Conservation (phyloP, 148 eudicot species). For the Nepenthes gracilis region DNA sequence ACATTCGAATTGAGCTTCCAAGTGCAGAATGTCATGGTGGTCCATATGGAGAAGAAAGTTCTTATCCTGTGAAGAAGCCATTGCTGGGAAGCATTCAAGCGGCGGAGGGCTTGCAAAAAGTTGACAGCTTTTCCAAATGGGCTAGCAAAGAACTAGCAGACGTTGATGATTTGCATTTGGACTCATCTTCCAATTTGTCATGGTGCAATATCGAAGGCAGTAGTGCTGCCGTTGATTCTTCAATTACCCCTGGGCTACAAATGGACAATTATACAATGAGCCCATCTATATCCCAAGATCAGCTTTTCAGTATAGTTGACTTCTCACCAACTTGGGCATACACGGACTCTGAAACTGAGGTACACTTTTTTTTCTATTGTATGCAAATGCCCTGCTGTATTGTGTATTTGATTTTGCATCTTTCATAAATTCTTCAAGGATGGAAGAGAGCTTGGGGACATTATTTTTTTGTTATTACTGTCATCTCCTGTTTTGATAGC, state of each 20-base stretch:
- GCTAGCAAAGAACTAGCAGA: slow-evolving; percentile 48
- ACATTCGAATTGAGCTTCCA: slow-evolving; percentile 18
- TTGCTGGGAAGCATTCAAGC: slow-evolving; percentile 21
- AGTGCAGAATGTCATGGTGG: slow-evolving; percentile 15
- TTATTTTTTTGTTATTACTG: not conserved
- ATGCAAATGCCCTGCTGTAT: not conserved
- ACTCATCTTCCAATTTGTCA: slow-evolving; percentile 36
- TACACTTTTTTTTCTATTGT: slow-evolving; percentile 3
- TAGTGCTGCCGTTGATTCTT: slow-evolving; percentile 35
- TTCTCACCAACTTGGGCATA: slow-evolving; percentile 49
- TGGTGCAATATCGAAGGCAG: slow-evolving; percentile 42
- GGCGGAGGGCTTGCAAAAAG: slow-evolving; percentile 46
- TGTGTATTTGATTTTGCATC: not conserved
- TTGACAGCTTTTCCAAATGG: slow-evolving; percentile 65
- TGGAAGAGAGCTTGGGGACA: not conserved
- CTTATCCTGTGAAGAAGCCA: slow-evolving; percentile 22
- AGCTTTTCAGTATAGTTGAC: slow-evolving; percentile 53
- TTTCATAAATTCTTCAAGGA: not conserved
- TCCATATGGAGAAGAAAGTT: slow-evolving; percentile 5
- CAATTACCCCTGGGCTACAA: slow-evolving; percentile 16
- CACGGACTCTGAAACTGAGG: slow-evolving; percentile 37
- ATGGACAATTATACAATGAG: slow-evolving; percentile 39
- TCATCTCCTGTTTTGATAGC: slow-evolving; percentile 2
- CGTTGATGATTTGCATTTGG: slow-evolving; percentile 36
- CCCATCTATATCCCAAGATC: slow-evolving; percentile 60